A percentile compares a stretch with the other conserved stretches of the same genome.
Conservation (phyloP, 805 yeast genomes). For the Maudiozyma serrabonitensis region DNA sequence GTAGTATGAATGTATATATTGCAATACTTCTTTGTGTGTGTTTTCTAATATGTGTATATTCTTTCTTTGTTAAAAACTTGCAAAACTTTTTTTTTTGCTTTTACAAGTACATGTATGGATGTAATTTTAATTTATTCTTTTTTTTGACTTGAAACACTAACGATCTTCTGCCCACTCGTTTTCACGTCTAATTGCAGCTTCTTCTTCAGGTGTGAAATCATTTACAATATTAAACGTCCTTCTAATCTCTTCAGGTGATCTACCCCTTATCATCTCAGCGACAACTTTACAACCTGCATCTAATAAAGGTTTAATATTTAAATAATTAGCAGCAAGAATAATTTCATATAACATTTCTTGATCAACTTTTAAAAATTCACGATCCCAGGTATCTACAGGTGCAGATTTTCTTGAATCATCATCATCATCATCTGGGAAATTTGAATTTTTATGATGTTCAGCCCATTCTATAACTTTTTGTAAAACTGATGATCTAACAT, state of each 20-base stretch:
- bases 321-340: conserved; percentile 70
- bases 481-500: conserved; percentile 78
- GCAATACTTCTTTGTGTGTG: too few relatives aligned
- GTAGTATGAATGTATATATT: too few relatives aligned
- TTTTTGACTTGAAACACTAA: conserved; percentile 17
- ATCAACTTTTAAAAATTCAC: conserved; percentile 85
- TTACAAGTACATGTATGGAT: neutral
- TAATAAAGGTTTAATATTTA: conserved; percentile 63
- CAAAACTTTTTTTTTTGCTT: too few relatives aligned
- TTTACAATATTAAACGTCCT: conserved; percentile 72
- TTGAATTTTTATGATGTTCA: conserved; percentile 79
- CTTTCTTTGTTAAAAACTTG: too few relatives aligned
- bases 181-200: conserved; percentile 78
- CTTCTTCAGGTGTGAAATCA: conserved; percentile 81
- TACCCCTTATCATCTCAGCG: conserved; percentile 76
- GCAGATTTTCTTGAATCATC: conserved; percentile 80
- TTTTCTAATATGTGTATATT: too few relatives aligned
- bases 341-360: conserved; percentile 82
- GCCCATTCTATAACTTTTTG: conserved; percentile 94
- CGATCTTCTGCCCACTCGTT: conserved; percentile 90
- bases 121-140: neutral
- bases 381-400: conserved; percentile 94
- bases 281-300: conserved; percentile 76
- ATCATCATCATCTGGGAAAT: conserved; percentile 70
- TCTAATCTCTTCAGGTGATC: conserved; percentile 71